A percentile compares a stretch with the other conserved stretches of the same genome.
These are phyloP conservation scores for Agrostemma githago DNA, from an alignment of 148 eudicot species.

Conservation along the genomic window DNA sequence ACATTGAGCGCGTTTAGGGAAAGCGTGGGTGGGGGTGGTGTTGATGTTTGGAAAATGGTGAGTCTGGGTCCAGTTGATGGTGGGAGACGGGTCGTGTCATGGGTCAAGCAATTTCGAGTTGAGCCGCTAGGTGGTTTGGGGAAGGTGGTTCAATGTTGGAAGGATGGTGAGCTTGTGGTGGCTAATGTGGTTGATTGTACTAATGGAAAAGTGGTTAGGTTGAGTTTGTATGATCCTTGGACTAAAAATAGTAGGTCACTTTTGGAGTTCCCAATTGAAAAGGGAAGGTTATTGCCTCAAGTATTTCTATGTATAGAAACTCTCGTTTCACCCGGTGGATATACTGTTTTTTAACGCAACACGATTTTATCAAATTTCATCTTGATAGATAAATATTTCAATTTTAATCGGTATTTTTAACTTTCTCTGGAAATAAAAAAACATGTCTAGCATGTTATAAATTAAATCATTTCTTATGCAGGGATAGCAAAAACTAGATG, in stretches of 20 bases:
- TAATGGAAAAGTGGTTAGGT: not conserved
- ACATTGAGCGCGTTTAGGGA: not conserved
- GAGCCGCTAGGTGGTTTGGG: not conserved
- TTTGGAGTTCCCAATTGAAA: not conserved
- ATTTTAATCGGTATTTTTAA: too few relatives aligned
- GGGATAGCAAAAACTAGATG: too few relatives aligned
- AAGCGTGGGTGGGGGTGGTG: not conserved
- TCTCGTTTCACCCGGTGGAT: not conserved
- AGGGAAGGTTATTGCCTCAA: not conserved
- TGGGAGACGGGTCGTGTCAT: not conserved
- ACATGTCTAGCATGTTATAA: too few relatives aligned
- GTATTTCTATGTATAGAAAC: not conserved
- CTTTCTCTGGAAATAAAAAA: too few relatives aligned
- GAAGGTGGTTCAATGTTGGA: constrained; percentile 9
- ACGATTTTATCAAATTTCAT: too few relatives aligned
- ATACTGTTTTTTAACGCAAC: too few relatives aligned
- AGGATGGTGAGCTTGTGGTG: constrained; percentile 6
- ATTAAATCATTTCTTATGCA: too few relatives aligned
- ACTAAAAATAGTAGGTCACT: not conserved
- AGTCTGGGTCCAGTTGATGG: not conserved
- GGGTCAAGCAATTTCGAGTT: not conserved
- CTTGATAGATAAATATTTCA: too few relatives aligned
- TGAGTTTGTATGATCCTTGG: constrained; percentile 12
- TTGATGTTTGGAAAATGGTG: constrained; percentile 12
- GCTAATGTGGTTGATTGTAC: not conserved